Evolutionary conservation across 1,284 basidiomycete genomes (phyloP).

Genomic region (Termitomyces sp.): DNA sequence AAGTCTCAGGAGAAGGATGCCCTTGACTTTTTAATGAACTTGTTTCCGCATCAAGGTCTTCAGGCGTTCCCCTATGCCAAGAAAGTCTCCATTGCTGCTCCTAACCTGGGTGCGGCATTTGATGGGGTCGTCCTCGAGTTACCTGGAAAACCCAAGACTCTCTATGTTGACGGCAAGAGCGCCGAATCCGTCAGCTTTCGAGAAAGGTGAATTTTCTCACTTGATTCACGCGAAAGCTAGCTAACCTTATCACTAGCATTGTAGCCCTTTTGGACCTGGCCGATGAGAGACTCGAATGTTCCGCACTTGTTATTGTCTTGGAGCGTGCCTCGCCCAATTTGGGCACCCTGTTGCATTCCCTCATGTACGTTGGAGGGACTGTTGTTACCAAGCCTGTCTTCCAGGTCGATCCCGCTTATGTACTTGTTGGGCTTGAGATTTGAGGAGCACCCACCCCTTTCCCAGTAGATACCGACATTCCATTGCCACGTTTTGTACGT

Average conservation of each 20-base stretch:
- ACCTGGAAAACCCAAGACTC: constrained; percentile 63
- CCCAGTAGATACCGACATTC: background rate
- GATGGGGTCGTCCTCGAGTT: constrained; percentile 72
- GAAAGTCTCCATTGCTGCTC: constrained; percentile 66
- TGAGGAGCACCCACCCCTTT: constrained; percentile 22
- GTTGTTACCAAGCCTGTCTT: constrained; percentile 75
- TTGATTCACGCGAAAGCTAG: constrained; percentile 5
- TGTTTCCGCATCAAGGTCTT: constrained; percentile 69
- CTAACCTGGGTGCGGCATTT: constrained; percentile 60
- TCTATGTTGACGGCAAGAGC: constrained; percentile 79
- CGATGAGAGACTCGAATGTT: constrained; percentile 71
- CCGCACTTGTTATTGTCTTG: constrained; percentile 70
- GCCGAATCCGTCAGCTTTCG: constrained; percentile 69
- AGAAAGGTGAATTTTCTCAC: constrained; percentile 55
- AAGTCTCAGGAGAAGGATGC: constrained; percentile 50
- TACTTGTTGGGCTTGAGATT: constrained; percentile 75
- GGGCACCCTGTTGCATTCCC: constrained; percentile 64
- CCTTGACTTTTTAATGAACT: constrained; percentile 67
- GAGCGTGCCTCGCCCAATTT: constrained; percentile 55
- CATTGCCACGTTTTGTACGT: background rate
- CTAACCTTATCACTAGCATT: constrained; percentile 42
- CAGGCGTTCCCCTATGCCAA: constrained; percentile 63
- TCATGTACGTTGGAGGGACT: constrained; percentile 79
- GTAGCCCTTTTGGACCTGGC: constrained; percentile 79
- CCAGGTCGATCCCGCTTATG: constrained; percentile 61